Percentiles rank a stretch among this genome's conserved stretches.
These are phyloP conservation scores for Curvularia hawaiiensis DNA, from an alignment of 2,329 filamentous ascomycete species.

Conservation along the genomic window DNA sequence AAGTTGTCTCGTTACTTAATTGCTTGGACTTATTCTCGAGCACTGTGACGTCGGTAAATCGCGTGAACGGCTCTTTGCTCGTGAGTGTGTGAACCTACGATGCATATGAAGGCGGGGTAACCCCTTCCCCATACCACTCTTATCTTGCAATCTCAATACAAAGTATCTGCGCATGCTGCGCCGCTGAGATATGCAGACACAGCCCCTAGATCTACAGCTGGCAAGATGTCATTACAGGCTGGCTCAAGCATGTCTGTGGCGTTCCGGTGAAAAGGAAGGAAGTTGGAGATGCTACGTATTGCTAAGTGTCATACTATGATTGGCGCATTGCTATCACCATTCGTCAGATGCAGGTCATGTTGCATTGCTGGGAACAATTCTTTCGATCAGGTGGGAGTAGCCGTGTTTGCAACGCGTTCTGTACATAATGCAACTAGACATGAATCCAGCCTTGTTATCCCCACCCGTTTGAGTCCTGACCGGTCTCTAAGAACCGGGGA, in stretches of 20 bases:
- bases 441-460: neutral
- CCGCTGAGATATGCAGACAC: neutral
- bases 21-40: neutral
- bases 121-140: neutral
- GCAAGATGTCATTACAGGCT: neutral
- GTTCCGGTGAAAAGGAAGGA: neutral
- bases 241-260: neutral
- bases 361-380: neutral
- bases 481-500: neutral
- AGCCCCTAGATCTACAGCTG: neutral
- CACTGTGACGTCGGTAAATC: neutral
- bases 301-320: neutral
- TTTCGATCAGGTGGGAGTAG: neutral
- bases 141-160: neutral
- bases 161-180: neutral
- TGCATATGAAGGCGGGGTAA: neutral
- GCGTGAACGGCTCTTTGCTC: neutral
- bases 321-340: neutral
- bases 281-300: neutral
- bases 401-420: neutral
- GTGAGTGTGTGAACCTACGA: neutral
- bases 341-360: neutral
- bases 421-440: neutral
- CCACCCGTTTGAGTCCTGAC: neutral
- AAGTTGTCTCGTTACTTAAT: neutral